Percentiles rank a stretch among this genome's conserved stretches.
Evolutionary conservation across 2,329 filamentous ascomycete species (phyloP).

Genomic region (Ceratocystis ficicola): DNA sequence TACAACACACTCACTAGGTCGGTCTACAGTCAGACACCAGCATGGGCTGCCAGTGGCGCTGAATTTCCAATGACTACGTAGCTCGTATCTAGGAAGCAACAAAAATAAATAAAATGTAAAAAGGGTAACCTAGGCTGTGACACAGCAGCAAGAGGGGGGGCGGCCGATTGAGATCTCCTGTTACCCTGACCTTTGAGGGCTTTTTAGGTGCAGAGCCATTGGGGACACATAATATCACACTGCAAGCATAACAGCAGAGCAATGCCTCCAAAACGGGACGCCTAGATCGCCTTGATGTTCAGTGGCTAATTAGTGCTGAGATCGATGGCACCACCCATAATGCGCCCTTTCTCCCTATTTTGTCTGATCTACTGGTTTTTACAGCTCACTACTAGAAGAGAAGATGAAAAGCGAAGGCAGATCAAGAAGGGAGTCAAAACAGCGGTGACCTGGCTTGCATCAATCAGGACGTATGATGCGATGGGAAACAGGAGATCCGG

Average conservation of each 20-base stretch:
- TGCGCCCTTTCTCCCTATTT: constrained; percentile 3
- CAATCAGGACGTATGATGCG: neutral
- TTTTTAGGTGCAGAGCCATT: neutral
- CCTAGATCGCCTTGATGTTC: neutral
- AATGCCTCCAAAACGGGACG: neutral
- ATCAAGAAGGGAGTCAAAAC: constrained; percentile 1
- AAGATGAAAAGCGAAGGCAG: neutral
- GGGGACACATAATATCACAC: neutral
- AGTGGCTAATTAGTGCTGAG: neutral
- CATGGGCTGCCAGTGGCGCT: neutral
- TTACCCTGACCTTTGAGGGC: neutral
- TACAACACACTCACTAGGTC: too few species aligned
- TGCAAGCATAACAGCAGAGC: neutral
- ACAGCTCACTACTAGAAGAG: neutral
- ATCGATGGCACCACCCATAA: neutral
- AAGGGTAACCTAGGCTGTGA: neutral
- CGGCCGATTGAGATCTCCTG: neutral
- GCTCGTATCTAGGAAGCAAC: constrained; percentile 3
- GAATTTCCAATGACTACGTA: neutral
- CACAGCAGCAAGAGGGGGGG: neutral
- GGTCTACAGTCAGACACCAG: neutral
- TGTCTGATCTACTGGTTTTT: neutral
- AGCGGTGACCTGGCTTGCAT: neutral
- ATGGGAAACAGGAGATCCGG: neutral
- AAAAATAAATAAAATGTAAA: neutral